Evolutionary conservation across 2,329 filamentous ascomycete genomes (phyloP).

Genomic region (Bretziella fagacearum): DNA sequence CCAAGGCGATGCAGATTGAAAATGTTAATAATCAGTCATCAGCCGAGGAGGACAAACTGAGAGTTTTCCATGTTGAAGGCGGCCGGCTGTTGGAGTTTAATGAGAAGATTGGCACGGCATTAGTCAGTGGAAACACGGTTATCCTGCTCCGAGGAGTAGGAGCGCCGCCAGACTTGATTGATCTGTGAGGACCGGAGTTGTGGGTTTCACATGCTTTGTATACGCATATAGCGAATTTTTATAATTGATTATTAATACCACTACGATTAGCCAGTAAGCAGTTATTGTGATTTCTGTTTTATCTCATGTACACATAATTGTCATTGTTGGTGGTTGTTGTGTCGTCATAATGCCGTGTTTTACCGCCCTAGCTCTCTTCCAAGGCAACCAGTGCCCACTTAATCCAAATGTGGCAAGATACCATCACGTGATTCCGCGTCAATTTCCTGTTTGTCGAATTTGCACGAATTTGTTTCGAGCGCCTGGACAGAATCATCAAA

Average conservation of each 20-base stretch:
- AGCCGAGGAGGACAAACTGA: slow-evolving; percentile 60
- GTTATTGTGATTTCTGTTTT: too few relatives aligned
- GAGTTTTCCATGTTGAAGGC: slow-evolving; percentile 86
- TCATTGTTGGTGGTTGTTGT: too few relatives aligned
- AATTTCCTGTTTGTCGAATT: neutral
- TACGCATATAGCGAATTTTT: neutral
- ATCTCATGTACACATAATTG: too few relatives aligned
- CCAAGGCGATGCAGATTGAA: slow-evolving; percentile 57
- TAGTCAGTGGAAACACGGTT: slow-evolving; percentile 75
- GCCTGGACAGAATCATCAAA: neutral
- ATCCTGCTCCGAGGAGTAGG: slow-evolving; percentile 76
- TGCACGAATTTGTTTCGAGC: too few relatives aligned
- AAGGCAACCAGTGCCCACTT: neutral
- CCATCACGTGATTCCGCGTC: slow-evolving; percentile 14
- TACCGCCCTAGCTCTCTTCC: too few relatives aligned
- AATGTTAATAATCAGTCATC: slow-evolving; percentile 69
- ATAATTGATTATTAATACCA: neutral
- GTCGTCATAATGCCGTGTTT: too few relatives aligned
- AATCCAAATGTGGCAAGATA: neutral
- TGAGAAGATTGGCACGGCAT: slow-evolving; percentile 59
- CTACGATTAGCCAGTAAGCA: too few relatives aligned
- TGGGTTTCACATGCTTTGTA: neutral
- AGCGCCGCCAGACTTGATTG: slow-evolving; percentile 56
- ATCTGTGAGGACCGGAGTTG: neutral
- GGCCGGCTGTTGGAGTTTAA: slow-evolving; percentile 73